Base-by-base conservation (phyloP, 2,329 filamentous ascomycete genomes). In the Clonostachys chloroleuca region DNA sequence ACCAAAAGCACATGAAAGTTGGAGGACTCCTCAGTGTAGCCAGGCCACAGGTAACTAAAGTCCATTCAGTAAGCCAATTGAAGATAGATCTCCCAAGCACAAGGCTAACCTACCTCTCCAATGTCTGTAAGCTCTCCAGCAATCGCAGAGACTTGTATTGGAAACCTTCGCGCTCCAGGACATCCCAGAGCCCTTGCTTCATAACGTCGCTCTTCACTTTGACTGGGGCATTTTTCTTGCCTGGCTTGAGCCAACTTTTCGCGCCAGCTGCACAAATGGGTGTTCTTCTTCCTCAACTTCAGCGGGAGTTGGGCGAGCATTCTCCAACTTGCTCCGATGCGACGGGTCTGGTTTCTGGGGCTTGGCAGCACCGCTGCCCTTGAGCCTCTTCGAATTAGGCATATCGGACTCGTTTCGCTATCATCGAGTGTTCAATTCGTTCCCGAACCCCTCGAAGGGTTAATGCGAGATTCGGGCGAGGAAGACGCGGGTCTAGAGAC, bases 1-100 rank as follows among this genome's bases (percentile, higher is more conserved):
- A 97, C 83, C 52, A 99, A 75, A 34, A 97, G 74, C 46, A 96
- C 86, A 64, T 99, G 92, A 59, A 91, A 86, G 64, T 99, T 95
- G 34, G 92, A 95, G 5, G 90, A 83, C 58, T 94, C 84, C 53
- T 95, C 89, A 12, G 80, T 84, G 64, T 95, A 99, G 45, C 87
- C 89, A 42, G 94, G 94, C 94, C 94, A 99, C 30, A 99, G 78
- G 62, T 95, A 97, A 61, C 89, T 89, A 51, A 51, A 49, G 41
- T 40, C 45, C 9, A 34, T 13, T 12, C 30, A 37, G 24, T 20
- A 43, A 18, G 44, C 41, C 46, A n/a, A 30, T 10, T 13, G 13
- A 30, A 30, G 24, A 10, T 30, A 30, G 3, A 16, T 12, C 12
- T 7, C 16, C 12, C 14, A 5, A n/a, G 14, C 12, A 10, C 33